These are phyloP conservation scores for Heliamphora exappendiculata DNA, from an alignment of 148 eudicot species.

Conservation along the genomic window DNA sequence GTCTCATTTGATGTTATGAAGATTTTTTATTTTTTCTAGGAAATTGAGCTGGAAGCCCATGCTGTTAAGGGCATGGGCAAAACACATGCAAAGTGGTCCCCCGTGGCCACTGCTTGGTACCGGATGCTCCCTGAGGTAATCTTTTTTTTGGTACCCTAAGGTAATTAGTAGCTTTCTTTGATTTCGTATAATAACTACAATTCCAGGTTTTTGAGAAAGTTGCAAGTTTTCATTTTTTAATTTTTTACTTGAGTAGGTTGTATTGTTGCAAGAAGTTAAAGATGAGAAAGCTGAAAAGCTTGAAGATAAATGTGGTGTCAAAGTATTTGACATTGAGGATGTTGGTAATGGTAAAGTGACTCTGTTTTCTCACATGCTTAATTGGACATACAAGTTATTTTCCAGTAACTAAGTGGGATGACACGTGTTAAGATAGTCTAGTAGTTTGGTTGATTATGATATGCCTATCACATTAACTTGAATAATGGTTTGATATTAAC, in stretches of 20 bases:
- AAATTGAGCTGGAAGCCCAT: slow-evolving; percentile 96
- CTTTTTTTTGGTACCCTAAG: not conserved
- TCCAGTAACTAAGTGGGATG: not conserved
- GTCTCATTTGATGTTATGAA: not conserved
- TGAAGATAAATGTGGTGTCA: slow-evolving; percentile 57
- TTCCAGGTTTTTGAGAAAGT: not conserved
- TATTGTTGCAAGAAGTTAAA: slow-evolving; percentile 57
- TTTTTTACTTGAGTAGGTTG: slow-evolving; percentile 39
- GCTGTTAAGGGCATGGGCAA: slow-evolving; percentile 88
- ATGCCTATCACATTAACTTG: not conserved
- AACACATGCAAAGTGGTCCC: slow-evolving; percentile 98
- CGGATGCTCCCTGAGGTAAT: slow-evolving; percentile 93
- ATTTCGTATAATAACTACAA: not conserved
- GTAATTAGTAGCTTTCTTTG: not conserved
- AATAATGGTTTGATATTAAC: slow-evolving; percentile 10
- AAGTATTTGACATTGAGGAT: slow-evolving; percentile 86
- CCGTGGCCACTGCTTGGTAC: slow-evolving; percentile 99
- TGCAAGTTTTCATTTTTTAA: not conserved
- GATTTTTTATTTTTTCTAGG: slow-evolving; percentile 28
- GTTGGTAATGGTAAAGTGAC: slow-evolving; percentile 47
- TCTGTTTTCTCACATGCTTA: not conserved
- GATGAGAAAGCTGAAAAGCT: slow-evolving; percentile 59
- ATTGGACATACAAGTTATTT: not conserved
- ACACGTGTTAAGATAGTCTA: not conserved
- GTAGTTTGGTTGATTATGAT: not conserved